Conservation (phyloP, 306 rosid species). For the Cajanus cajan region DNA sequence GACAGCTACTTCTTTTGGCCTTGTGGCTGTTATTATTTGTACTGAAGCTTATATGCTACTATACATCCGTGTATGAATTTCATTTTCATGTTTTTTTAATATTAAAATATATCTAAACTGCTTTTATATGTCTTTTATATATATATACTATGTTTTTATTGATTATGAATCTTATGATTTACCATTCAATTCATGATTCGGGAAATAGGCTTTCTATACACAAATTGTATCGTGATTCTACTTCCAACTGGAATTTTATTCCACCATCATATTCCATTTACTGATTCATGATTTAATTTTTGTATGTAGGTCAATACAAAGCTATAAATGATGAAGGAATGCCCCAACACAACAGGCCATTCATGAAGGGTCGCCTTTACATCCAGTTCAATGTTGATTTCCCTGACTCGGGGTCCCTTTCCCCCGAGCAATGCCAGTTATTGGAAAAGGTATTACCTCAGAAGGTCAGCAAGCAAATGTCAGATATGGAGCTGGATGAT, state of each 20-base stretch:
- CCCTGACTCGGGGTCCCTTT: conserved; percentile 55
- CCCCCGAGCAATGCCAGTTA: conserved; percentile 45
- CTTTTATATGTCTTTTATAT: no score
- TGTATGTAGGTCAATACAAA: conserved; percentile 52
- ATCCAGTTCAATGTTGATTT: conserved; percentile 59
- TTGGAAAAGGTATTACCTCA: conserved; percentile 46
- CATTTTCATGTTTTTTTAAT: no score
- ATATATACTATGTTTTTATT: no score
- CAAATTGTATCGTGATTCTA: no score
- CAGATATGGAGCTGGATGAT: conserved; percentile 61
- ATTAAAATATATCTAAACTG: no score
- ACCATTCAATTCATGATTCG: no score
- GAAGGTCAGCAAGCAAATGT: conserved; percentile 39
- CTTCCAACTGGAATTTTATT: background rate
- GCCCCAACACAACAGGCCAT: conserved; percentile 63
- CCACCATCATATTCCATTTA: background rate
- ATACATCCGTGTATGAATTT: no score
- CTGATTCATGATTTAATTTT: background rate
- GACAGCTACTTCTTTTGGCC: no score
- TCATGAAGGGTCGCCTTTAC: conserved; percentile 65
- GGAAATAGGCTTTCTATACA: no score
- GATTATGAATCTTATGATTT: no score
- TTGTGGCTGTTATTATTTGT: no score
- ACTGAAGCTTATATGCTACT: no score
- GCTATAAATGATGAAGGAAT: conserved; percentile 79